Base-by-base conservation (phyloP, 1,284 basidiomycete species). In the Cystobasidium slooffiae region DNA sequence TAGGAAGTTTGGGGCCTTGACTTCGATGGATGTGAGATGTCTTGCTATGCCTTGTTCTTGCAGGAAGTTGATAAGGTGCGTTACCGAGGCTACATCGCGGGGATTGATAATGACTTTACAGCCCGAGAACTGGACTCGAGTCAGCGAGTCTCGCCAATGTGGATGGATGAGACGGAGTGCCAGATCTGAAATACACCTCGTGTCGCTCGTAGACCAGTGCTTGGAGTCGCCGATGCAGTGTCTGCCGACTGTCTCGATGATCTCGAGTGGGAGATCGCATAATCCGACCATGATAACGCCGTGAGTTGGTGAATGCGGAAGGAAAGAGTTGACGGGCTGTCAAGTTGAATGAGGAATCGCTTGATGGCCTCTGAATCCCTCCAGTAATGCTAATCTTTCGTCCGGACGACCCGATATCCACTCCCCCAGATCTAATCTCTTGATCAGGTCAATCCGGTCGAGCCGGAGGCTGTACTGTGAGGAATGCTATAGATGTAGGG, bases 91-190 rank as follows among this genome's bases (percentile, higher is more conserved):
- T 31, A 18, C 24, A 43, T 65, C 41, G 41, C 70, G 70, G 14
- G 70, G 70, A 51, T 73, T 73, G 6, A 73, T 37, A 37, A 66
- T 53, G 10, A 73, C 41, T 37, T 59, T 73, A 31, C 62, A 65
- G 41, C 46, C 41, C 43, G 63, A 49, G 44, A 73, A 65, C 46
- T 66, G 41, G 41, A 51, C 62, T 22, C 63, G 49, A 7, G 53
- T 73, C 24, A 73, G 55, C 12, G 43, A 39, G 16, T 37, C 10
- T 18, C 62, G 65, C 22, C 63, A 63, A n/a, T 20, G 24, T 37
- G 70, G 70, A 22, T 73, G 70, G 10, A 73, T 52, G n/a, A 73
- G 70, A 41, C 70, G 62, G 10, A 65, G 52, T 24, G 49, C 39
- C 18, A 73, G 70, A 51, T 73, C 70, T 9, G 22, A 41, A n/a